phyloP scores from a whole-genome alignment of 108 stramenopile species.

The Bacterosira constricta region DNA sequence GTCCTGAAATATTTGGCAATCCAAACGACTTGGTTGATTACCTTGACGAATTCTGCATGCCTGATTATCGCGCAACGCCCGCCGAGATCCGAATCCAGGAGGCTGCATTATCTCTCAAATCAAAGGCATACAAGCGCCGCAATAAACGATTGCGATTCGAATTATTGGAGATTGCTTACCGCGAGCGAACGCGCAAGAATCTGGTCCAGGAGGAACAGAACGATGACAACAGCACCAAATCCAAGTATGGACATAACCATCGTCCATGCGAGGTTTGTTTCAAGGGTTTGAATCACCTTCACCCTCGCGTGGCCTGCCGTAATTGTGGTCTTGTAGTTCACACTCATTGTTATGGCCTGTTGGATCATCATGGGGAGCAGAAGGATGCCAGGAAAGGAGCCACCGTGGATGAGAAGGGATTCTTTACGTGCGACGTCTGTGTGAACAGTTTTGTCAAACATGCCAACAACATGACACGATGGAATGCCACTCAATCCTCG shows the following conservation, averaged over 20 bases:
- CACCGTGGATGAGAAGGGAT: conserved; percentile 31
- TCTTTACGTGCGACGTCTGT: conserved; percentile 46
- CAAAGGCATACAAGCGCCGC: conserved; percentile 30
- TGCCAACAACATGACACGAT: background rate
- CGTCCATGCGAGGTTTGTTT: conserved; percentile 48
- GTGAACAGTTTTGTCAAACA: background rate
- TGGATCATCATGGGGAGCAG: conserved; percentile 10
- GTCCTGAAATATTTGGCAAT: conserved; percentile 27
- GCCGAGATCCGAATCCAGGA: conserved; percentile 8
- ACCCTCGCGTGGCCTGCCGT: conserved; percentile 41
- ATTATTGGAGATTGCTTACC: conserved; percentile 28
- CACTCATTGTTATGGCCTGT: conserved; percentile 37
- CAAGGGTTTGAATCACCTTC: conserved; percentile 6
- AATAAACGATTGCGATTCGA: conserved; percentile 30
- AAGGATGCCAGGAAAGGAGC: background rate
- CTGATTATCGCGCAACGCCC: conserved; percentile 22
- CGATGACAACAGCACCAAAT: background rate
- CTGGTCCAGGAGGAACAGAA: background rate
- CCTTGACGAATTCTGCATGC: conserved; percentile 44
- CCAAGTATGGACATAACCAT: conserved; percentile 43
- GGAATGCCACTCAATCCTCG: conserved; percentile 14
- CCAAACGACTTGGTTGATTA: conserved; percentile 39
- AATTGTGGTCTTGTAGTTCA: conserved; percentile 43
- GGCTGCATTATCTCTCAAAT: conserved; percentile 1
- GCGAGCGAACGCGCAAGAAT: conserved; percentile 9